Evolutionary conservation across 2,329 filamentous ascomycete species (phyloP).

Genomic region (Fusarium haematococcum): DNA sequence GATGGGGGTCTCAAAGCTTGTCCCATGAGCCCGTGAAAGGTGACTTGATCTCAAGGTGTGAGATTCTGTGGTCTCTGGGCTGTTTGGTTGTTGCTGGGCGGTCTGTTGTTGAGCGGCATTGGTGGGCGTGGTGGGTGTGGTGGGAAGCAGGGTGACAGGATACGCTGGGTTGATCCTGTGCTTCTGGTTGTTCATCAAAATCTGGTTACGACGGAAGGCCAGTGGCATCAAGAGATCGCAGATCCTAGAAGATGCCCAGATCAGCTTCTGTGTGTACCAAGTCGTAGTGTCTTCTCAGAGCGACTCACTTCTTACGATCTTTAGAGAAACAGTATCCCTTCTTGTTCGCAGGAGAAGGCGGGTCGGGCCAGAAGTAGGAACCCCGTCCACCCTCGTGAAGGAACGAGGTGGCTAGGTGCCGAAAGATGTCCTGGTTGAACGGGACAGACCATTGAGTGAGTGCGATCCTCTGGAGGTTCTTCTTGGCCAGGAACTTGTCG

Average conservation of each 20-base stretch:
- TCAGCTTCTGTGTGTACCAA: neutral
- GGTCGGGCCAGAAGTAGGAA: conserved; percentile 19
- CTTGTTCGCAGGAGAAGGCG: neutral
- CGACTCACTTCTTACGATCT: neutral
- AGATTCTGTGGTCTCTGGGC: neutral
- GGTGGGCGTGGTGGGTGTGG: neutral
- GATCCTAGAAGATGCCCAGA: neutral
- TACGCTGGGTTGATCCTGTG: neutral
- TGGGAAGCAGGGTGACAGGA: neutral
- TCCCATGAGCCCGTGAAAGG: too few relatives aligned
- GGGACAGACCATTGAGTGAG: neutral
- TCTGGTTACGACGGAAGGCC: neutral
- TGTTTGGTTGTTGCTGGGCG: neutral
- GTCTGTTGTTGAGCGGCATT: neutral
- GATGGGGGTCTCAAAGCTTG: neutral
- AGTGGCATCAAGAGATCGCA: conserved; percentile 1
- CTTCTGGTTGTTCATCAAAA: neutral
- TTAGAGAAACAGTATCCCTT: conserved; percentile 2
- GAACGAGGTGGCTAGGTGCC: conserved; percentile 11
- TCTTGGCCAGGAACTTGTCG: neutral
- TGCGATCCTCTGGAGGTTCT: neutral
- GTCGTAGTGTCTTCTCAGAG: neutral
- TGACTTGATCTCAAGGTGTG: neutral
- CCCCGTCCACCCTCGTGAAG: neutral
- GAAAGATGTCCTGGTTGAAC: neutral